Evolutionary conservation across 108 stramenopile genomes (phyloP), one percentile per base, ranked within the genome.

Genomic region (Pseudonitzschia multiseries): DNA sequence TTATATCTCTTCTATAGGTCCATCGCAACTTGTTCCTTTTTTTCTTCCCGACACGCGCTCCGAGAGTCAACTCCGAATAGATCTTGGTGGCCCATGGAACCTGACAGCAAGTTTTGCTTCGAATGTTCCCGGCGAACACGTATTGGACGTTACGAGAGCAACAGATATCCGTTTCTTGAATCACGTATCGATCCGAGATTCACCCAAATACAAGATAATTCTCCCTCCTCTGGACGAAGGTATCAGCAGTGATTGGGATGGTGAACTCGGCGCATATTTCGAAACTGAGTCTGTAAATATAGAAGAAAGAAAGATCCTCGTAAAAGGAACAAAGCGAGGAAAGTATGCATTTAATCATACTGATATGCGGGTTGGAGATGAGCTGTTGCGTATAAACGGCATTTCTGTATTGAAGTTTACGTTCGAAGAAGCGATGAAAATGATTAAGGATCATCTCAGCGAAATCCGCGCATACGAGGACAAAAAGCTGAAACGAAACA

Each of bases 241-340:
- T 22, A 60, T 29, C 27, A 61, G 63, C 27, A 61, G 63, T 28
- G 67, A 67, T 22, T 89, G 87, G 87, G 77, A 81, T 73, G 92
- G 94, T 22, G 94, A 95, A 57, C 81, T 98, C 28, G 96, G 96
- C 33, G 81, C 96, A 31, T 98, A 88, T 84, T 96, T 98, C 73
- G 97, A 98, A 85, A 97, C 96, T 22, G 96, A 96, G 42, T 96
- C 91, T 89, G 81, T 85, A 57, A 75, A 73, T 17, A 42, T 20
- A 65, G 86, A 82, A 71, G 89, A 93, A 28, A 70, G 81, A 52
- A 78, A 85, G 56, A 76, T 96, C 9, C 89, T 98, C 31, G 96
- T 98, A 20, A 96, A 97, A 74, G 94, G 90, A 50, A 84, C 91
- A 52, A 93, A 86, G 50, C 79, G 84, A n/a, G 89, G 85, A 41